phyloP scores from a whole-genome alignment of 148 eudicot genomes.

The Euryodendron excelsum region DNA sequence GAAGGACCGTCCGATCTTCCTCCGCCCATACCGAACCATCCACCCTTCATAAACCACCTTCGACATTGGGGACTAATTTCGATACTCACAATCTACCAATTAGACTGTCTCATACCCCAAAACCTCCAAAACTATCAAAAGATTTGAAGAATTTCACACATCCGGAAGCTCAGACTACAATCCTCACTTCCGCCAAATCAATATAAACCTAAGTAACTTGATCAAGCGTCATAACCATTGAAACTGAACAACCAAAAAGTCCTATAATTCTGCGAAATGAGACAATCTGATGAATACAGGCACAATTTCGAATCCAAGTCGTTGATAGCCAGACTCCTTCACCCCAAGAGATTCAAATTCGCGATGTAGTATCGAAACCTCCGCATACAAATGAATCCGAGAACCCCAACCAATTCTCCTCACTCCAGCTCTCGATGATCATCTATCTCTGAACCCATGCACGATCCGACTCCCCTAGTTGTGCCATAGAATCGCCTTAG shows the following conservation, averaged over 20 bases:
- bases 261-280: slow-evolving; percentile 10
- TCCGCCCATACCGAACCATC: slow-evolving; percentile 97
- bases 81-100: slow-evolving; percentile 21
- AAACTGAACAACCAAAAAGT: neutral
- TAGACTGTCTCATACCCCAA: neutral
- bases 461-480: neutral
- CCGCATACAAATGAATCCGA: neutral
- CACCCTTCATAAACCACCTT: slow-evolving; percentile 96
- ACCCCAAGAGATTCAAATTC: neutral
- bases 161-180: slow-evolving; percentile 17
- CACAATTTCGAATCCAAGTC: slow-evolving; percentile 1
- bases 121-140: neutral
- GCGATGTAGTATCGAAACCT: neutral
- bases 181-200: slow-evolving; percentile 18
- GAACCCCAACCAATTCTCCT: neutral
- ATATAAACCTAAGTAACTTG: neutral
- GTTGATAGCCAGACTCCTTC: neutral
- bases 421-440: neutral
- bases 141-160: neutral
- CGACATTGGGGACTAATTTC: slow-evolving; percentile 22
- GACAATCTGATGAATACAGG: neutral
- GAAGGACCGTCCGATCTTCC: slow-evolving; percentile 91
- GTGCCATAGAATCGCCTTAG: neutral
- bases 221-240: neutral
- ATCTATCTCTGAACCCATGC: neutral